Percentiles rank a stretch among this genome's conserved stretches.
These are phyloP conservation scores for Xylaria longipes DNA, from an alignment of 495 filamentous ascomycete species.

Conservation along the genomic window DNA sequence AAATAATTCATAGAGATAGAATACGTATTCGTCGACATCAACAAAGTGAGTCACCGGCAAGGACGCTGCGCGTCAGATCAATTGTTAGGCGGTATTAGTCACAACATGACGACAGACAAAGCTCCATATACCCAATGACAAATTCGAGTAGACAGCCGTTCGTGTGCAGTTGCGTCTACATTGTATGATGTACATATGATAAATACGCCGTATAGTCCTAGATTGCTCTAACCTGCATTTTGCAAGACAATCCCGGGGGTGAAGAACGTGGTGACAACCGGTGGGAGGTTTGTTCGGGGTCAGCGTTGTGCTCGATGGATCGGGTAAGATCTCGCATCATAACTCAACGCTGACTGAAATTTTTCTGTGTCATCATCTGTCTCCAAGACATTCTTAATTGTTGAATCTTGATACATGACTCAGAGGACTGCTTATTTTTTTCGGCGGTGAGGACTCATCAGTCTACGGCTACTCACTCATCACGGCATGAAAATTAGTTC, in stretches of 20 bases:
- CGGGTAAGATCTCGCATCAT: background rate
- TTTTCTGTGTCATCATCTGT: background rate
- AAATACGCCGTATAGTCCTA: background rate
- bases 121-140: background rate
- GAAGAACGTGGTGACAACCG: background rate
- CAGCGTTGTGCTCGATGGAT: background rate
- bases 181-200: background rate
- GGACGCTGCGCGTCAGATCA: conserved; percentile 10
- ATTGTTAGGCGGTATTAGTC: background rate
- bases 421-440: background rate
- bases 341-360: background rate
- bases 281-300: background rate
- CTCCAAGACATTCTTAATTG: background rate
- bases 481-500: no score
- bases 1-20: background rate
- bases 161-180: background rate
- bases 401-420: background rate
- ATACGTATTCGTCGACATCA: background rate
- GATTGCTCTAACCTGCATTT: background rate
- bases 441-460: background rate
- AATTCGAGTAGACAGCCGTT: background rate
- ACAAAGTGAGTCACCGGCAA: conserved; percentile 10
- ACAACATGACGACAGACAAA: background rate
- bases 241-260: background rate
- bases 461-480: background rate